Conservation (phyloP, 305 asterid genomes). For the Solanum aculeatissimum region DNA sequence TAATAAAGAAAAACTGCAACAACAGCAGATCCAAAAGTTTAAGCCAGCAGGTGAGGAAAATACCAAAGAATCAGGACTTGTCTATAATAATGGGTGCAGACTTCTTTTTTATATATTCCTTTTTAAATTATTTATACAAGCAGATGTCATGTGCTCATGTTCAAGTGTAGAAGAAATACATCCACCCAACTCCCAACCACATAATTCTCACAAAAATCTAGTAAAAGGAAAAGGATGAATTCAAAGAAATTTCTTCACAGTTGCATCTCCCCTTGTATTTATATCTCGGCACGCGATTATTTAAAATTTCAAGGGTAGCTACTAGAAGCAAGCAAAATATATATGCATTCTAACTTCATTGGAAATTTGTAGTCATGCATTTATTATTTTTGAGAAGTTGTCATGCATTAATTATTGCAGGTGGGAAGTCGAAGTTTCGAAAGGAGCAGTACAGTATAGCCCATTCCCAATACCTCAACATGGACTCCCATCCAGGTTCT, state of each 20-base stretch:
- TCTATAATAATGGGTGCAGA: background rate
- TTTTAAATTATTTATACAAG: background rate
- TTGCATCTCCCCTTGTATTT: background rate
- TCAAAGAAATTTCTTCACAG: background rate
- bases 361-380: background rate
- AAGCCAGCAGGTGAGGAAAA: background rate
- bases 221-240: background rate
- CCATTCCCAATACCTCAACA: conserved; percentile 64
- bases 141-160: background rate
- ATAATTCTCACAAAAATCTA: background rate
- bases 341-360: background rate
- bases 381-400: background rate
- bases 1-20: background rate
- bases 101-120: background rate
- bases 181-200: background rate
- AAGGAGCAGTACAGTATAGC: conserved; percentile 32
- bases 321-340: background rate
- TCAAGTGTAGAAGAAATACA: background rate
- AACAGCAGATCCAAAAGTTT: background rate
- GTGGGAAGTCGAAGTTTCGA: conserved; percentile 44
- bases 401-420: conserved; percentile 18
- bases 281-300: background rate
- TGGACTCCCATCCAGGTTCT: conserved; percentile 50
- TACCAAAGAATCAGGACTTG: background rate
- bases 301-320: background rate